Evolutionary conservation across 2,329 filamentous ascomycete species (phyloP).

Genomic region (Huntiella bhutanensis): DNA sequence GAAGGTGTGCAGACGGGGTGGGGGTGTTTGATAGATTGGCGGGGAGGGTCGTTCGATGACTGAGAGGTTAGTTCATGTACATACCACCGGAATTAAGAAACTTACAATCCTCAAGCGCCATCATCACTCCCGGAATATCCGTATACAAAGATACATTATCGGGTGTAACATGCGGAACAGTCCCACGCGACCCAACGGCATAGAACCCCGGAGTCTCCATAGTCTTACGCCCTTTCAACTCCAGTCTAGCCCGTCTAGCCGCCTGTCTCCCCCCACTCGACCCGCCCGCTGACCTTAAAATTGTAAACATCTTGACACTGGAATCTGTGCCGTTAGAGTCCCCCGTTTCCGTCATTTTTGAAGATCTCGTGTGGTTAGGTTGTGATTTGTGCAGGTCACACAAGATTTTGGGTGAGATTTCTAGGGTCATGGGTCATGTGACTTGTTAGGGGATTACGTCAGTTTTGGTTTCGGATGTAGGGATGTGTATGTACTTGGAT

Average conservation of each 20-base stretch:
- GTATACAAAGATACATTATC: constrained; percentile 56
- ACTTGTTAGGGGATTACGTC: too few species aligned
- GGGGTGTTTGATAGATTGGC: constrained; percentile 28
- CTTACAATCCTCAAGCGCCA: constrained; percentile 86
- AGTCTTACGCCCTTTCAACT: constrained; percentile 39
- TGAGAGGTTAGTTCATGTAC: constrained; percentile 15
- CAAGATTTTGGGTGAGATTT: too few species aligned
- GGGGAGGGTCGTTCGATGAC: constrained; percentile 36
- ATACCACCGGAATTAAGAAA: neutral
- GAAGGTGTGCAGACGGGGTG: constrained; percentile 54
- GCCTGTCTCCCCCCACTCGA: constrained; percentile 19
- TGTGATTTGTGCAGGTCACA: neutral
- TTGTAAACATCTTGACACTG: constrained; percentile 20
- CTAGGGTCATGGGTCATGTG: too few species aligned
- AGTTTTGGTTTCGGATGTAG: too few species aligned
- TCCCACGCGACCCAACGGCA: constrained; percentile 62
- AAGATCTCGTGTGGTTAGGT: neutral
- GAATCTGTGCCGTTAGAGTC: neutral
- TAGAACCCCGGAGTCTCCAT: constrained; percentile 73
- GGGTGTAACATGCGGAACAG: constrained; percentile 72
- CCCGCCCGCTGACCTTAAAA: constrained; percentile 24
- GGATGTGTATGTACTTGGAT: too few species aligned
- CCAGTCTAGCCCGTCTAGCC: constrained; percentile 49
- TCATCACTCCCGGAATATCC: constrained; percentile 49
- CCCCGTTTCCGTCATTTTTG: neutral